A percentile compares a stretch with the other conserved stretches of the same genome.
Conservation (phyloP, 192 early-diverging fungal genomes). For the Radiomyces spectabilis region DNA sequence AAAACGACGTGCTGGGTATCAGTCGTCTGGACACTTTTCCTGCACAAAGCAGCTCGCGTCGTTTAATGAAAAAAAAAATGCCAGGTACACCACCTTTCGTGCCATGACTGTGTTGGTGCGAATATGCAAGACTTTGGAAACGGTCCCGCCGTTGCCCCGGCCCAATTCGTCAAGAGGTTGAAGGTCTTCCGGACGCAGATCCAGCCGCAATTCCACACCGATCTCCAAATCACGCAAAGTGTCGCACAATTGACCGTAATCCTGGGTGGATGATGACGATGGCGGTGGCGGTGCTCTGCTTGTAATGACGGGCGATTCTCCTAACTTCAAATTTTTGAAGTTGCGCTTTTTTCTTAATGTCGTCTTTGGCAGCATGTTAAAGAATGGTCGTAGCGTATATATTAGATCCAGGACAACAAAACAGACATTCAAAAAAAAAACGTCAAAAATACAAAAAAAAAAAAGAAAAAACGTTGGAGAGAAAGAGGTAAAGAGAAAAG, state of each 20-base stretch:
- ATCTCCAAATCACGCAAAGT: slow-evolving; percentile 49
- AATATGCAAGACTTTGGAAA: slow-evolving; percentile 74
- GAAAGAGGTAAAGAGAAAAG: not conserved
- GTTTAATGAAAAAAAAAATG: not conserved
- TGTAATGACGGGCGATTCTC: slow-evolving; percentile 28
- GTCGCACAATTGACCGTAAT: slow-evolving; percentile 27
- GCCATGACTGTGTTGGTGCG: slow-evolving; percentile 89
- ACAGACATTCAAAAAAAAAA: not conserved
- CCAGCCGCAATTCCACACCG: slow-evolving; percentile 64
- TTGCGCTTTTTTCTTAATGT: slow-evolving; percentile 41
- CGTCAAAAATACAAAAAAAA: not conserved
- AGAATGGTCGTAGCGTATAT: not conserved
- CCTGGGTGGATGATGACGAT: slow-evolving; percentile 12
- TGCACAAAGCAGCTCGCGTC: no score
- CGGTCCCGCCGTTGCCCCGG: slow-evolving; percentile 85
- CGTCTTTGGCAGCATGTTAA: slow-evolving; percentile 4
- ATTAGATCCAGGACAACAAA: not conserved
- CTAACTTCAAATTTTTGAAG: slow-evolving; percentile 39
- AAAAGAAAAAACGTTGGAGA: not conserved
- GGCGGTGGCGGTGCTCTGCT: no score
- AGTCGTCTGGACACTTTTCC: not conserved
- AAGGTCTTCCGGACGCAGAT: slow-evolving; percentile 79
- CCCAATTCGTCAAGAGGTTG: slow-evolving; percentile 72
- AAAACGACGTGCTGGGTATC: not conserved
- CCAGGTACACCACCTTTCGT: slow-evolving; percentile 58